Evolutionary conservation across 331 rosid genomes (phyloP).

Genomic region (Arachis monticola): DNA sequence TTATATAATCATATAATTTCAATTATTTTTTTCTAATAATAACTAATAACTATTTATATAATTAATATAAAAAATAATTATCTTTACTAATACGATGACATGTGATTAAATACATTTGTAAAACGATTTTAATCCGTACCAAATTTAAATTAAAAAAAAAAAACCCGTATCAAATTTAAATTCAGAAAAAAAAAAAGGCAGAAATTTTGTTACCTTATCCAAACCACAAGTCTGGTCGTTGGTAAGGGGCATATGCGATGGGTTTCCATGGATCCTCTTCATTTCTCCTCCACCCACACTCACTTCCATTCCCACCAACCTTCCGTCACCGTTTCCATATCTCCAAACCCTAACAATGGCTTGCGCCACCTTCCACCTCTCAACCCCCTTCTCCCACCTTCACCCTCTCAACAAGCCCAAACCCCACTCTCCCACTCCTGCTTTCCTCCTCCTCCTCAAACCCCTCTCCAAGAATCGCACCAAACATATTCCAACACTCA

Average conservation of each 20-base stretch:
- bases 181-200: neutral
- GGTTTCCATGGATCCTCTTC: constrained; percentile 55
- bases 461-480: constrained; percentile 32
- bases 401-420: constrained; percentile 60
- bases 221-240: constrained; percentile 12
- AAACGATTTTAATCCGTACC: too few relatives aligned
- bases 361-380: constrained; percentile 53
- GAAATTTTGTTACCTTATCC: constrained; percentile 62
- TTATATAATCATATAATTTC: too few relatives aligned
- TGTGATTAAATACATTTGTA: too few relatives aligned
- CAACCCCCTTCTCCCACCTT: constrained; percentile 46
- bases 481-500: constrained; percentile 31
- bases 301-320: constrained; percentile 44
- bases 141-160: too few relatives aligned
- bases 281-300: constrained; percentile 59
- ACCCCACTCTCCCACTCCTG: constrained; percentile 13
- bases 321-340: constrained; percentile 7
- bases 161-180: too few relatives aligned
- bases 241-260: constrained; percentile 41
- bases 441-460: constrained; percentile 27
- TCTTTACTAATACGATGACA: too few relatives aligned
- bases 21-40: too few relatives aligned
- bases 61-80: too few relatives aligned
- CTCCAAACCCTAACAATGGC: constrained; percentile 49
- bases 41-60: too few relatives aligned